A percentile compares a stretch with the other conserved stretches of the same genome.
Evolutionary conservation across 441 rosid species (phyloP).

Genomic region (Sinapis alba): DNA sequence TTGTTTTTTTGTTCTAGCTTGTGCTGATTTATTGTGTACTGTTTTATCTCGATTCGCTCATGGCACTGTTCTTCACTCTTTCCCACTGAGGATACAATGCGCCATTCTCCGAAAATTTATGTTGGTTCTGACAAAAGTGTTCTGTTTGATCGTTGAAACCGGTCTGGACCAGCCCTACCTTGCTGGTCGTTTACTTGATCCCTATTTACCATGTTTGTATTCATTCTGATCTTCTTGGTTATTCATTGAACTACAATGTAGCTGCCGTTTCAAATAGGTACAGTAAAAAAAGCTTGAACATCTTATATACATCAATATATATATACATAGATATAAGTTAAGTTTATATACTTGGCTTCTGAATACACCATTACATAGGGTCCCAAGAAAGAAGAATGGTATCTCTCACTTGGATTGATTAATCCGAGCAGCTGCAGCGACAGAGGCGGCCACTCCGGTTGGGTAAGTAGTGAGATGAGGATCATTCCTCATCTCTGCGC

Average conservation of each 20-base stretch:
- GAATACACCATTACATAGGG: background rate
- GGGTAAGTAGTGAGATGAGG: constrained; percentile 64
- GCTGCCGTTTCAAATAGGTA: background rate
- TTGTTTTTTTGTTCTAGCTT: constrained; percentile 31
- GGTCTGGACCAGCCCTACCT: background rate
- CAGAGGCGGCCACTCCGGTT: constrained; percentile 64
- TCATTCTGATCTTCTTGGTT: constrained; percentile 19
- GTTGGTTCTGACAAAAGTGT: background rate
- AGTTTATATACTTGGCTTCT: background rate
- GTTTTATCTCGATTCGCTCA: constrained; percentile 20
- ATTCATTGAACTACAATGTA: background rate
- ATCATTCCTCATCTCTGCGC: constrained; percentile 44
- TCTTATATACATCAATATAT: constrained; percentile 18
- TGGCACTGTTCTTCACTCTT: constrained; percentile 6
- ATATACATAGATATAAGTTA: background rate
- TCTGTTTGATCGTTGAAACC: background rate
- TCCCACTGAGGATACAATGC: background rate
- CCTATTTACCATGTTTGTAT: background rate
- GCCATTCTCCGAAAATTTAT: constrained; percentile 5
- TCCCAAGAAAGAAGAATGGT: constrained; percentile 11
- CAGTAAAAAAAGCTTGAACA: background rate
- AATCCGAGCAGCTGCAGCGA: constrained; percentile 76
- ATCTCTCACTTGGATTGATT: constrained; percentile 48
- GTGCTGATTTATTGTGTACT: constrained; percentile 10
- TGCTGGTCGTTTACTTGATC: background rate